Evolutionary conservation across 805 yeast genomes (phyloP).

Genomic region (Candida corydali): DNA sequence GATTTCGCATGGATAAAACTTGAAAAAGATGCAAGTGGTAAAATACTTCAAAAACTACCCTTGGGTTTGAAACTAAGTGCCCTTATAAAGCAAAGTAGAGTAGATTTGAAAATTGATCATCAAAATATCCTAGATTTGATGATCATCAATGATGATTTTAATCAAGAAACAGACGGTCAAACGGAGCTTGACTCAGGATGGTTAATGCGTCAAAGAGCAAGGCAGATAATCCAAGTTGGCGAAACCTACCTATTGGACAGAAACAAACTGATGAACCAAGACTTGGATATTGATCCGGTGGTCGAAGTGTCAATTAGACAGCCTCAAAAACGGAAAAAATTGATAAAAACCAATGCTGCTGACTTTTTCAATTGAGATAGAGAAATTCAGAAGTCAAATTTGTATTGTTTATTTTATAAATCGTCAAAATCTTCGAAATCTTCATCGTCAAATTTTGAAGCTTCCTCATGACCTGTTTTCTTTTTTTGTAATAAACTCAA

Average conservation of each 20-base stretch:
- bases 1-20: constrained; percentile 1
- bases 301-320: neutral
- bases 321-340: constrained; percentile 5
- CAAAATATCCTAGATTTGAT: constrained; percentile 1
- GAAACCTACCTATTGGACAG: constrained; percentile 1
- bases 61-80: constrained; percentile 21
- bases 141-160: constrained; percentile 1
- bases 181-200: neutral
- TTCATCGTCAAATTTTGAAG: constrained; percentile 13
- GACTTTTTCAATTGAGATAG: constrained; percentile 9
- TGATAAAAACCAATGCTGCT: constrained; percentile 10
- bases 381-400: no score
- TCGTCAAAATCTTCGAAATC: constrained; percentile 25
- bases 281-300: neutral
- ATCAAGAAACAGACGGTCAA: neutral
- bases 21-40: neutral
- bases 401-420: constrained; percentile 8
- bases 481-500: constrained; percentile 8
- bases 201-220: neutral
- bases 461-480: neutral
- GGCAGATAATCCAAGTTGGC: neutral
- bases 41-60: constrained; percentile 14
- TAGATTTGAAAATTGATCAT: neutral
- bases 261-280: neutral
- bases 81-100: neutral